A percentile compares a stretch with the other conserved stretches of the same genome.
phyloP scores from a whole-genome alignment of 331 rosid species.

The Dryas integrifolia region DNA sequence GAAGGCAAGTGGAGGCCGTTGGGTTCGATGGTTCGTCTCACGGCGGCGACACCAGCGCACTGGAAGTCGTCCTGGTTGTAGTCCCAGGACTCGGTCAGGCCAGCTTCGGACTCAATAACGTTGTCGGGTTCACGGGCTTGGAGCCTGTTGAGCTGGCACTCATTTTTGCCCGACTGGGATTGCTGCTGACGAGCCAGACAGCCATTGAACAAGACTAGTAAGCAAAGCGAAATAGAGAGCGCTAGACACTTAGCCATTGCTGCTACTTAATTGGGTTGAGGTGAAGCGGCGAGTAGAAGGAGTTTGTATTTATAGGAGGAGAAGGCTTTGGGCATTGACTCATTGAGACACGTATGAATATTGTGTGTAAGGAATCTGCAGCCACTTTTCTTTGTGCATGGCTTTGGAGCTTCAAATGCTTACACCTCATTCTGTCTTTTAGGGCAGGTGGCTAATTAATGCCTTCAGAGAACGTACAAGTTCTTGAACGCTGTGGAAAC shows the following conservation, averaged over 20 bases:
- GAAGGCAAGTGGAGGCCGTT: slow-evolving; percentile 72
- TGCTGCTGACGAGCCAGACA: slow-evolving; percentile 33
- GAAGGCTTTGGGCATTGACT: neutral
- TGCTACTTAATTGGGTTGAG: slow-evolving; percentile 19
- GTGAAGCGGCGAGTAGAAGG: slow-evolving; percentile 21
- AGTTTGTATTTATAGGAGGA: slow-evolving; percentile 33
- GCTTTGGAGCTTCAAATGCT: neutral
- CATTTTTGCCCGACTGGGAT: slow-evolving; percentile 3
- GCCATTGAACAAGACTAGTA: slow-evolving; percentile 13
- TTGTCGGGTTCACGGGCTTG: slow-evolving; percentile 50
- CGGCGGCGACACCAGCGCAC: slow-evolving; percentile 49
- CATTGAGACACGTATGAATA: slow-evolving; percentile 32
- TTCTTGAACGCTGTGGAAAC: neutral
- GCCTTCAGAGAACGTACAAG: neutral
- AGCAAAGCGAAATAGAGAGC: slow-evolving; percentile 1
- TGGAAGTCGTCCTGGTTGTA: slow-evolving; percentile 39
- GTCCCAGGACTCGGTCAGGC: slow-evolving; percentile 52
- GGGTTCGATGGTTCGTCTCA: slow-evolving; percentile 34
- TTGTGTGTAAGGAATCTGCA: slow-evolving; percentile 20
- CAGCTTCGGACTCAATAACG: slow-evolving; percentile 49
- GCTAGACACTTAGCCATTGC: slow-evolving; percentile 2
- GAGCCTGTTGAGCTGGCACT: slow-evolving; percentile 52
- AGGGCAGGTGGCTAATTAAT: slow-evolving; percentile 25
- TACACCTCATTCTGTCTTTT: slow-evolving; percentile 44
- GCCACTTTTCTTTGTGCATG: slow-evolving; percentile 71